Conservation (phyloP, 768 basidiomycete genomes). For the Lactifluus pinguis region DNA sequence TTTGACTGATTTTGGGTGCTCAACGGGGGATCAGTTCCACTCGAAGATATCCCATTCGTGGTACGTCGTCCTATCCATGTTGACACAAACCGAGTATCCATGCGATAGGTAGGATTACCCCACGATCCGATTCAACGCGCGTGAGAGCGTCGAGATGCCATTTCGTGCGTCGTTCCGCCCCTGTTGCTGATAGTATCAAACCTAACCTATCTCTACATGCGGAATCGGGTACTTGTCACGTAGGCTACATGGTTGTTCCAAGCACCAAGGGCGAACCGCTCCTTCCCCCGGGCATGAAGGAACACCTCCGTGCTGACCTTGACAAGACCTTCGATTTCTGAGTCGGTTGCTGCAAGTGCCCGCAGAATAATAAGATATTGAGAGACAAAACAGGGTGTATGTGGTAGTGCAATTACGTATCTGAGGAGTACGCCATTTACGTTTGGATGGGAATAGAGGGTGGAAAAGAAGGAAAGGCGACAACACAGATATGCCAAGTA, state of each 20-base stretch:
- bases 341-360: slow-evolving; percentile 2
- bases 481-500: background rate
- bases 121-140: slow-evolving; percentile 76
- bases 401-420: background rate
- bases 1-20: background rate
- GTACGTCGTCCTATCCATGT: slow-evolving; percentile 31
- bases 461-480: background rate
- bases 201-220: background rate
- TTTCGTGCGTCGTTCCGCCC: slow-evolving; percentile 55
- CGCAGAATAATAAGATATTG: too few species aligned
- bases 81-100: background rate
- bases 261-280: slow-evolving; percentile 48
- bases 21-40: slow-evolving; percentile 34
- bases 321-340: slow-evolving; percentile 81
- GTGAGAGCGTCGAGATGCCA: slow-evolving; percentile 97
- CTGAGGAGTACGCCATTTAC: background rate
- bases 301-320: slow-evolving; percentile 77
- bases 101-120: slow-evolving; percentile 59
- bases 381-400: background rate
- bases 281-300: slow-evolving; percentile 85
- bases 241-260: slow-evolving; percentile 36
- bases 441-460: background rate
- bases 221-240: background rate
- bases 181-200: background rate
- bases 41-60: slow-evolving; percentile 65